Percentiles rank a stretch among this genome's conserved stretches.
Conservation (phyloP, 805 yeast genomes). For the Komagataella populi region DNA sequence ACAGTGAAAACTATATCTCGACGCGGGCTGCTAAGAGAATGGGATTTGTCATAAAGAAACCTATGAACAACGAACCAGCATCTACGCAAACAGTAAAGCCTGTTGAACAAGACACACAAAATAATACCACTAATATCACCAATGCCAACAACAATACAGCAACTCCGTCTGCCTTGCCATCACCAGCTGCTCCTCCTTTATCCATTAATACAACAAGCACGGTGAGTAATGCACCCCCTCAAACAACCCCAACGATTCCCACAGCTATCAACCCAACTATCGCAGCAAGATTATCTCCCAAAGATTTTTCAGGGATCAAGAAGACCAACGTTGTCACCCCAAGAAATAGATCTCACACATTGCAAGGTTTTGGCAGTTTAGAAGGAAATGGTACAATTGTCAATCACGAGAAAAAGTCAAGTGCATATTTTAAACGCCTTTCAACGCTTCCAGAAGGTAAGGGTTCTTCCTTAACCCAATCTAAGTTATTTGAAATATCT, state of each 20-base stretch:
- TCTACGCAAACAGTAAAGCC: constrained; percentile 2
- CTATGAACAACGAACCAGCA: constrained; percentile 8
- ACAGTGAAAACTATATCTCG: constrained; percentile 29
- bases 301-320: background rate
- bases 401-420: constrained; percentile 34
- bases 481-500: constrained; percentile 28
- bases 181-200: background rate
- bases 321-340: background rate
- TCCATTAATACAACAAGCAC: background rate
- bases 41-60: constrained; percentile 52
- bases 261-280: background rate
- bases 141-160: background rate
- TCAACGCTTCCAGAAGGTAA: constrained; percentile 46
- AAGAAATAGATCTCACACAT: constrained; percentile 17
- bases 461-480: constrained; percentile 4
- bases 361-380: constrained; percentile 9
- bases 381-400: constrained; percentile 21
- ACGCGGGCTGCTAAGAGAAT: constrained; percentile 62
- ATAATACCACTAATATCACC: background rate
- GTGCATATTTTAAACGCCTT: constrained; percentile 51
- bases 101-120: background rate
- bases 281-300: background rate
- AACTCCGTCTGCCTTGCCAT: background rate
- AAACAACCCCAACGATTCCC: background rate
- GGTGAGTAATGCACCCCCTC: background rate